Conservation (phyloP, 2,329 filamentous ascomycete species). For the Verticillium nonalfalfae region DNA sequence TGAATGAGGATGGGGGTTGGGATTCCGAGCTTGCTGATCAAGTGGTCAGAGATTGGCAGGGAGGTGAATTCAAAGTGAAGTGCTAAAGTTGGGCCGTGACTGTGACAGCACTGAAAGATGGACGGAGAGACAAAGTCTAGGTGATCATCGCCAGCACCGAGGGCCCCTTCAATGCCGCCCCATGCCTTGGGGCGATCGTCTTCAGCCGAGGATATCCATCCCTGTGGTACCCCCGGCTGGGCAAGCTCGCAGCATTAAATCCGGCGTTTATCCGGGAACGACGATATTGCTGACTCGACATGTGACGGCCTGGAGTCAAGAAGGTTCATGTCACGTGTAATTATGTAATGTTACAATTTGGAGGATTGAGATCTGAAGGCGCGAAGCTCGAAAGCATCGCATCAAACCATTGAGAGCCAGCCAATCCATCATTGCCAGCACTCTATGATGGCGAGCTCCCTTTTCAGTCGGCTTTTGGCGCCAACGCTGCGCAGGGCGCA, state of each 20-base stretch:
- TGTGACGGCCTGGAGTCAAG: neutral
- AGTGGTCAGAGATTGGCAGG: neutral
- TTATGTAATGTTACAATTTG: neutral
- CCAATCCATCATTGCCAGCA: neutral
- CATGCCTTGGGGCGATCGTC: neutral
- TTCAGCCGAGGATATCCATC: slow-evolving; percentile 17
- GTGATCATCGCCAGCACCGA: neutral
- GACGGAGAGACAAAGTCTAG: neutral
- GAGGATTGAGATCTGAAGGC: neutral
- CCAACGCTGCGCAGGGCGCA: slow-evolving; percentile 18
- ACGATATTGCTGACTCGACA: neutral
- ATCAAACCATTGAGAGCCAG: neutral
- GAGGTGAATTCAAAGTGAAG: neutral
- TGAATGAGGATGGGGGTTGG: neutral
- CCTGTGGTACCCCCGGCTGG: slow-evolving; percentile 1
- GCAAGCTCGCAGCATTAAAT: neutral
- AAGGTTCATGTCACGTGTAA: neutral
- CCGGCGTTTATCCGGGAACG: slow-evolving; percentile 1
- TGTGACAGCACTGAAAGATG: neutral
- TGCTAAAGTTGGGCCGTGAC: neutral
- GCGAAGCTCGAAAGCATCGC: neutral
- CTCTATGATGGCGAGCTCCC: slow-evolving; percentile 21
- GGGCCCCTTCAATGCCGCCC: neutral
- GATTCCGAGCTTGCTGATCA: neutral
- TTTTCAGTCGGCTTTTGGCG: slow-evolving; percentile 25